These are phyloP conservation scores for Blastobotrys aristatus DNA, from an alignment of 1,139 yeast genomes.

Conservation along the genomic window DNA sequence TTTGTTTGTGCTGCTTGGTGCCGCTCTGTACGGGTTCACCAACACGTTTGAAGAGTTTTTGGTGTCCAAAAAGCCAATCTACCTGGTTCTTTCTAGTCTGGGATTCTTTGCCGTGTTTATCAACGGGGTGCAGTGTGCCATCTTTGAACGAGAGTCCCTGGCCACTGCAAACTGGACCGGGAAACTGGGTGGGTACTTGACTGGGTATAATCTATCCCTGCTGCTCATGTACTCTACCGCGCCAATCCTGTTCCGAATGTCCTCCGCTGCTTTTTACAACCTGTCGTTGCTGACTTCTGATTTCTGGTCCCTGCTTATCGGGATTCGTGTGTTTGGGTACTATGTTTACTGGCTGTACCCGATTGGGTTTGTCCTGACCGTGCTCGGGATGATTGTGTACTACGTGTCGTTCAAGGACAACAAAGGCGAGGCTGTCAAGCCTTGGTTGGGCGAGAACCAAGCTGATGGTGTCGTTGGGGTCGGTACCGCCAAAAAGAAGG, in stretches of 20 bases:
- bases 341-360: slow-evolving; percentile 43
- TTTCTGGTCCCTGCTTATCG: slow-evolving; percentile 43
- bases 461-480: slow-evolving; percentile 38
- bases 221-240: slow-evolving; percentile 38
- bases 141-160: slow-evolving; percentile 38
- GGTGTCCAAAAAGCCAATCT: slow-evolving; percentile 42
- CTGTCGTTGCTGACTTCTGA: slow-evolving; percentile 41
- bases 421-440: slow-evolving; percentile 40
- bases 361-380: slow-evolving; percentile 41
- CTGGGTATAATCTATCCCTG: slow-evolving; percentile 40
- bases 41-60: slow-evolving; percentile 41
- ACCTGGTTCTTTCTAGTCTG: slow-evolving; percentile 41
- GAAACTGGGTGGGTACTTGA: slow-evolving; percentile 40
- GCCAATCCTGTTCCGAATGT: slow-evolving; percentile 42
- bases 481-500: slow-evolving; percentile 36
- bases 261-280: slow-evolving; percentile 44
- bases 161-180: slow-evolving; percentile 37
- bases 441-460: slow-evolving; percentile 43
- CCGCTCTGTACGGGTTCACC: slow-evolving; percentile 42
- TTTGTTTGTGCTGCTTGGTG: slow-evolving; percentile 41
- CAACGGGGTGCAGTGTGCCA: slow-evolving; percentile 42
- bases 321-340: slow-evolving; percentile 41
- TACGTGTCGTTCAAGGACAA: slow-evolving; percentile 34
- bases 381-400: slow-evolving; percentile 40
- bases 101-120: slow-evolving; percentile 41